These are phyloP conservation scores for Collybia mongolica DNA, from an alignment of 768 basidiomycete genomes.

Conservation along the genomic window DNA sequence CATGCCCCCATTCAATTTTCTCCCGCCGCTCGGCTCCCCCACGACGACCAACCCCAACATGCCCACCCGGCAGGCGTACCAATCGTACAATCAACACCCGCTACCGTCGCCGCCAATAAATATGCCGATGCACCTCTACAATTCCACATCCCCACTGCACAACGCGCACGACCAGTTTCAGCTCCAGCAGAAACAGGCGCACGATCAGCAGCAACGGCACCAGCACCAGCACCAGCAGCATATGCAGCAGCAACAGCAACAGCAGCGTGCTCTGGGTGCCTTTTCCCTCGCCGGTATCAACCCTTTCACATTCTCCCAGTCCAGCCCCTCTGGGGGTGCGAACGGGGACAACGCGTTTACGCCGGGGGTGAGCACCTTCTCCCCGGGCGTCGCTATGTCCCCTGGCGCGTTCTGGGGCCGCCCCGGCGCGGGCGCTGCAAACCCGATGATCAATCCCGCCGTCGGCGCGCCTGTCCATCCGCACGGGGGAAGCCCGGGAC, in stretches of 20 bases:
- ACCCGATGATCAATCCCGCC: constrained; percentile 44
- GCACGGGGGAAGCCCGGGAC: constrained; percentile 10
- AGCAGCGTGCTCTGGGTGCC: constrained; percentile 40
- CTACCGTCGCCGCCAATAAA: background rate
- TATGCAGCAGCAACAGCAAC: constrained; percentile 1
- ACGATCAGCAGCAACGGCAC: constrained; percentile 1
- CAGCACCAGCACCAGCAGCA: background rate
- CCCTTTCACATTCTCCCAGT: background rate
- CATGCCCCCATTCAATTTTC: constrained; percentile 94
- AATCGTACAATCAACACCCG: background rate
- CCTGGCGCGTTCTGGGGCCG: constrained; percentile 76
- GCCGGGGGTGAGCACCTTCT: constrained; percentile 39
- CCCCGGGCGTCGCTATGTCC: constrained; percentile 70
- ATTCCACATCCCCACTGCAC: background rate
- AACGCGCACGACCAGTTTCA: too few species aligned
- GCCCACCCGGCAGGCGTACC: constrained; percentile 4
- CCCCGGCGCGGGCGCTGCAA: constrained; percentile 43
- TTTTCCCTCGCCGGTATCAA: constrained; percentile 22
- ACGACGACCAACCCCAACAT: constrained; percentile 1
- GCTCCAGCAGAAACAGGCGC: too few species aligned
- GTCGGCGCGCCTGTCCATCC: constrained; percentile 45
- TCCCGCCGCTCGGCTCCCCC: constrained; percentile 44
- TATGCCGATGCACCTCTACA: background rate
- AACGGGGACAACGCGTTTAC: constrained; percentile 9
- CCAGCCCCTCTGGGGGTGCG: constrained; percentile 50